Evolutionary conservation across 192 early-diverging fungal genomes (phyloP), one percentile per base, ranked within the genome.

Genomic region (Coemansia erecta): DNA sequence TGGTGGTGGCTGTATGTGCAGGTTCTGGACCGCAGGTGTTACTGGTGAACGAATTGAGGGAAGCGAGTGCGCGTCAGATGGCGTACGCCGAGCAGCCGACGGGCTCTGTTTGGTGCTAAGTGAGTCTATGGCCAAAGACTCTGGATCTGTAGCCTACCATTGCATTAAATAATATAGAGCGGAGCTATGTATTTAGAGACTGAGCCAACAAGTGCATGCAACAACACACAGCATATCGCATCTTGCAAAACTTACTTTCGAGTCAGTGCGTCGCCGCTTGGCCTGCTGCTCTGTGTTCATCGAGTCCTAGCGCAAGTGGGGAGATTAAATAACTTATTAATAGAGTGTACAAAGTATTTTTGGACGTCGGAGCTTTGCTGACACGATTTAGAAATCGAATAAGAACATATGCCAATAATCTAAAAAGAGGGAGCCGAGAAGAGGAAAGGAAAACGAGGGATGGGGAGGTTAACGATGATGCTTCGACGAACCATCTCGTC

Each of bases 231-330:
- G 8, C 17, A 19, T 37, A 28, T 46, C 6, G 19, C 57, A 31
- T 28, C 8, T 4, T 8, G 24, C 22, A 42, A 43, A 17, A 54
- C 73, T 49, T 76, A 76, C 73, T 62, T 56, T 64, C 10, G 73
- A 76, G 39, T 70, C 73, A 49, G 73, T 76, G 63, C 73, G 73
- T 70, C 67, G 73, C 67, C 73, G 73, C 51, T 76, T 76, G 54
- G 73, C 58, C 63, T 76, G 66, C 50, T 69, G 73, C 64, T 76
- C 73, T 37, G 54, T 56, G 41, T 58, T 62, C 73, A 76, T 76
- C 61, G 63, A 59, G 50, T 69, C 67, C 67, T 76, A 75, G 22
- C 15, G 35, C 15, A 24, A 24, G 14, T 51, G 23, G 18, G 13
- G 22, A 4, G 14, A 26, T 51, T 21, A 0, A 53, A 53, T 37